A percentile compares a stretch with the other conserved stretches of the same genome.
Conservation (phyloP, 345 rosid genomes). For the Cardamine chenopodiifolia region DNA sequence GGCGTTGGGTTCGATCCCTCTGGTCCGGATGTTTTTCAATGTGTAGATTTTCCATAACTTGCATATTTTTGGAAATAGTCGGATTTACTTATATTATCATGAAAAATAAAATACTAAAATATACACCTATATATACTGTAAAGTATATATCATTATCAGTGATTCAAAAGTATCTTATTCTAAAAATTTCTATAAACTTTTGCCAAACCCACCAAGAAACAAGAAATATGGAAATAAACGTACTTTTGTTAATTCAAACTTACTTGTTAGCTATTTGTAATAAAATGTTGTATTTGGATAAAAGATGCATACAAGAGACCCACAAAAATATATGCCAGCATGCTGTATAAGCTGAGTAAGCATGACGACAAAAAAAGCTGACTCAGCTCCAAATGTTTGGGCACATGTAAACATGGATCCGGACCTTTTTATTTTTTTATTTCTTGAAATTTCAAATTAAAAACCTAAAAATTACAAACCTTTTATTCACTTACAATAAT, state of each 20-base stretch:
- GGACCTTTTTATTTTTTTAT: neutral
- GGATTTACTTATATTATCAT: neutral
- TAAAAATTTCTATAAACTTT: neutral
- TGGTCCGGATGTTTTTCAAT: neutral
- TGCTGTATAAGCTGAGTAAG: slow-evolving; percentile 36
- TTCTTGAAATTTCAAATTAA: too few relatives aligned
- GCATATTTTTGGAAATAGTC: neutral
- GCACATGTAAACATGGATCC: slow-evolving; percentile 38
- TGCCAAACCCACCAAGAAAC: slow-evolving; percentile 17
- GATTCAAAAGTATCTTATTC: neutral
- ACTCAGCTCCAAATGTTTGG: slow-evolving; percentile 41
- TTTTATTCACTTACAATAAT: too few relatives aligned
- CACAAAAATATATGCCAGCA: slow-evolving; percentile 17
- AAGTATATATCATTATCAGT: neutral
- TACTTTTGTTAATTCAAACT: neutral
- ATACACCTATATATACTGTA: neutral
- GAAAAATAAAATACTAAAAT: neutral
- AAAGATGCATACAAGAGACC: slow-evolving; percentile 8
- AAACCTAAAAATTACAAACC: too few relatives aligned
- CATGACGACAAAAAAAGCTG: neutral
- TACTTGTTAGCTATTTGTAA: too few relatives aligned
- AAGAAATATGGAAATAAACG: slow-evolving; percentile 15
- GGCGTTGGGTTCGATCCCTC: neutral
- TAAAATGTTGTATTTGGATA: too few relatives aligned
- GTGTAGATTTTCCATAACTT: neutral